These are phyloP conservation scores for Exophiala dermatitidis DNA, from an alignment of 2,329 filamentous ascomycete species.

Conservation along the genomic window DNA sequence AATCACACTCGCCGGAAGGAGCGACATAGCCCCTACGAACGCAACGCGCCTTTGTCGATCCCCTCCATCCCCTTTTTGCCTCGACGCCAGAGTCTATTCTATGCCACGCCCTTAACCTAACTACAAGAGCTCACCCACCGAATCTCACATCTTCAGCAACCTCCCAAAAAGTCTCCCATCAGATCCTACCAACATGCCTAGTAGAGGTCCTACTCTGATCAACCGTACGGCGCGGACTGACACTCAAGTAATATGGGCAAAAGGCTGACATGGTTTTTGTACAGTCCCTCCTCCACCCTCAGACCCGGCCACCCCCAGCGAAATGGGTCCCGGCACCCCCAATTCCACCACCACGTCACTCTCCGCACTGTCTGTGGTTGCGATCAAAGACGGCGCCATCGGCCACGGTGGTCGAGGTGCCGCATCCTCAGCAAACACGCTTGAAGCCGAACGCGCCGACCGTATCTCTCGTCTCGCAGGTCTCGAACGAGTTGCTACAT, in stretches of 20 bases:
- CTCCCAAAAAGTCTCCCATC: neutral
- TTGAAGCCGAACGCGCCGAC: conserved; percentile 87
- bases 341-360: conserved; percentile 89
- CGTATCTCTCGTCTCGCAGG: conserved; percentile 90
- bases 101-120: too few species aligned
- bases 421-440: conserved; percentile 59
- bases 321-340: conserved; percentile 82
- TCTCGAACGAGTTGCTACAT: conserved; percentile 78
- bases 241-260: neutral
- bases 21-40: too few species aligned
- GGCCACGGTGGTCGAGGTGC: conserved; percentile 58
- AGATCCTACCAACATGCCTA: conserved; percentile 14
- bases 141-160: neutral
- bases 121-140: neutral
- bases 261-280: conserved; percentile 61
- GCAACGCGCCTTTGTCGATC: neutral
- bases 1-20: too few species aligned
- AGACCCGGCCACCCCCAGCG: conserved; percentile 76
- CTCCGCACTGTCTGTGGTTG: conserved; percentile 83
- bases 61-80: neutral
- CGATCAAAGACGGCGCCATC: conserved; percentile 92
- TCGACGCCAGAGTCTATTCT: too few species aligned
- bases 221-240: conserved; percentile 14
- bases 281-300: conserved; percentile 77
- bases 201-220: conserved; percentile 22